Percentiles rank a stretch among this genome's conserved stretches.
Evolutionary conservation across 1,284 basidiomycete genomes (phyloP).

Genomic region (Lignosus rhinocerotis): DNA sequence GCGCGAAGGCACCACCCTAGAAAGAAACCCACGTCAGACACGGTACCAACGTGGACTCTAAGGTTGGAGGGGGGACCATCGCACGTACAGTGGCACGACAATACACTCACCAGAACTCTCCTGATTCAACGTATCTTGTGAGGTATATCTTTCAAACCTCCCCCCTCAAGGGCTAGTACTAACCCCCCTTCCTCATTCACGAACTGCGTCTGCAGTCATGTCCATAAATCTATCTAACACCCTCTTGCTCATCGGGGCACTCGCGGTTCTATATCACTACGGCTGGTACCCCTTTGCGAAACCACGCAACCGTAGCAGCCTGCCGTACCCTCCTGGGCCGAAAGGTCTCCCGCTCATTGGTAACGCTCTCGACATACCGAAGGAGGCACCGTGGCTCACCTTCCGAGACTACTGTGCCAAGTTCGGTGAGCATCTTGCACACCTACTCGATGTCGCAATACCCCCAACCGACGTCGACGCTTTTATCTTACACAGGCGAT

Average conservation of each 20-base stretch:
- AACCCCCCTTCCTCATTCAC: too few species aligned
- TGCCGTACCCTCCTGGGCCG: not conserved
- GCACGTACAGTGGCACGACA: not conserved
- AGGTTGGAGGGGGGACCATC: not conserved
- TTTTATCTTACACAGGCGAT: slow-evolving; percentile 23
- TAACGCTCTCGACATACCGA: not conserved
- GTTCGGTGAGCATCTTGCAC: not conserved
- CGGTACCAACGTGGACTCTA: too few species aligned
- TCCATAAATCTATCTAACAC: not conserved
- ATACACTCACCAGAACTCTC: not conserved
- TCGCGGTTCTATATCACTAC: not conserved
- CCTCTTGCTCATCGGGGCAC: not conserved
- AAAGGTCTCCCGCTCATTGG: not conserved
- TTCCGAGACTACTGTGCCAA: not conserved
- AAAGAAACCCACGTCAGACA: too few species aligned
- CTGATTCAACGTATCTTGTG: not conserved
- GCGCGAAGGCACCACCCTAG: too few species aligned
- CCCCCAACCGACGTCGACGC: not conserved
- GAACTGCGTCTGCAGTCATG: not conserved
- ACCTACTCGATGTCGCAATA: not conserved
- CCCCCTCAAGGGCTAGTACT: too few species aligned
- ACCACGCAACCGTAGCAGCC: not conserved
- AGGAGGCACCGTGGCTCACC: not conserved
- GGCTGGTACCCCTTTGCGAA: not conserved
- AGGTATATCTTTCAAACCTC: not conserved